phyloP scores from a whole-genome alignment of 495 filamentous ascomycete genomes.

The Tetracladium marchalianum region DNA sequence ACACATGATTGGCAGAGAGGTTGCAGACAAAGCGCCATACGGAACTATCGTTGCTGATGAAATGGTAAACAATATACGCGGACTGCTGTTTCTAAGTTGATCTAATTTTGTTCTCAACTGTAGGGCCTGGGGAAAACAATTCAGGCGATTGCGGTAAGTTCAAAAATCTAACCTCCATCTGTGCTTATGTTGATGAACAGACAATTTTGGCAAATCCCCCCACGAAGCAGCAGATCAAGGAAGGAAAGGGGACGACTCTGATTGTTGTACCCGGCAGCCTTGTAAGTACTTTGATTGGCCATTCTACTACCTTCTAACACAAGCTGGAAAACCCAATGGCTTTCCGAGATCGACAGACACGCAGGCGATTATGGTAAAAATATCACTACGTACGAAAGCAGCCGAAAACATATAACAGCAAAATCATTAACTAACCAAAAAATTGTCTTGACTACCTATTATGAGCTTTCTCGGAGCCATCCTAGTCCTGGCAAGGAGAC shows the following conservation, averaged over 20 bases:
- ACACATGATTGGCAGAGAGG: constrained; percentile 47
- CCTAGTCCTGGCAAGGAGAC: not conserved
- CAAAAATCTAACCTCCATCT: not conserved
- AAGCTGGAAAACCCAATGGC: constrained; percentile 40
- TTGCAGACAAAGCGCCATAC: constrained; percentile 21
- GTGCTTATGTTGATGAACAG: not conserved
- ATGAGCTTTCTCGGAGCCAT: constrained; percentile 26
- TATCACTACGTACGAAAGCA: not conserved
- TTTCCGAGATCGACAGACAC: constrained; percentile 32
- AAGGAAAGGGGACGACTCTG: constrained; percentile 20
- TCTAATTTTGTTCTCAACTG: not conserved
- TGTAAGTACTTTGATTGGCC: not conserved
- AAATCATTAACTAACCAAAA: not conserved
- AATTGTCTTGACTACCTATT: constrained; percentile 38
- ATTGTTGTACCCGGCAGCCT: constrained; percentile 34
- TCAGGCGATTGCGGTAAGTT: constrained; percentile 27
- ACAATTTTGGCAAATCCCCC: constrained; percentile 35
- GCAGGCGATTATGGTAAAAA: not conserved
- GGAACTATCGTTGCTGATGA: constrained; percentile 47
- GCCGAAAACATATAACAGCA: not conserved
- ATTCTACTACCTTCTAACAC: not conserved
- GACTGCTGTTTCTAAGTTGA: not conserved
- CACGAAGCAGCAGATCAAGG: not conserved
- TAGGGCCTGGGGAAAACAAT: constrained; percentile 51
- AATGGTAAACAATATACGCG: constrained; percentile 27